Conservation (phyloP, 208 protist species). For the Balamuthia mandrillaris region DNA sequence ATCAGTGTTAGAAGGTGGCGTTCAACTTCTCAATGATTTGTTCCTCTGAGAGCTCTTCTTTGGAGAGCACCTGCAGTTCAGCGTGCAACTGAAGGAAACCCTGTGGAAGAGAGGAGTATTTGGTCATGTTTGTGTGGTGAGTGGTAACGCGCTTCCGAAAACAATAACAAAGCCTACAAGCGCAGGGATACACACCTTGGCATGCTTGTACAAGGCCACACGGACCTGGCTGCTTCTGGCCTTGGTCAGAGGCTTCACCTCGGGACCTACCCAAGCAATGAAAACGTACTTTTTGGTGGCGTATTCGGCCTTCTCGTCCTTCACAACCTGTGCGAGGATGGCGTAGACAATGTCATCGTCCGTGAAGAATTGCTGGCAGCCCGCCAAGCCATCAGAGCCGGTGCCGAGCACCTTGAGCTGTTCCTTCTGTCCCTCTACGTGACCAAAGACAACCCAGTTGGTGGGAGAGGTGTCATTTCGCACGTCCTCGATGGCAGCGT, state of each 20-base stretch:
- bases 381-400: not conserved
- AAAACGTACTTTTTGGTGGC: not conserved
- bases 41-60: not conserved
- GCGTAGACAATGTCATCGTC: not conserved
- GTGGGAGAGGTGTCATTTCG: not conserved
- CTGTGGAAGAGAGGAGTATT: not conserved
- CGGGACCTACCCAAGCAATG: not conserved
- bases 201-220: not conserved
- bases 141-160: not conserved
- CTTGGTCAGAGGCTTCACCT: not conserved
- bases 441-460: constrained; percentile 13
- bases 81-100: constrained; percentile 7
- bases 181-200: not conserved
- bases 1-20: constrained; percentile 19
- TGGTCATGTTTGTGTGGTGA: not conserved
- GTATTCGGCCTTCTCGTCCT: not conserved
- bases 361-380: not conserved
- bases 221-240: not conserved
- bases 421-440: constrained; percentile 27
- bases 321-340: not conserved
- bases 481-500: not conserved
- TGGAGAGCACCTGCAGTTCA: not conserved
- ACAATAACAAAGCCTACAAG: not conserved
- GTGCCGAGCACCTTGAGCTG: not conserved
- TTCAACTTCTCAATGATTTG: constrained; percentile 23